Evolutionary conservation across 495 filamentous ascomycete species (phyloP).

Genomic region (Hypoxylon fragiforme): DNA sequence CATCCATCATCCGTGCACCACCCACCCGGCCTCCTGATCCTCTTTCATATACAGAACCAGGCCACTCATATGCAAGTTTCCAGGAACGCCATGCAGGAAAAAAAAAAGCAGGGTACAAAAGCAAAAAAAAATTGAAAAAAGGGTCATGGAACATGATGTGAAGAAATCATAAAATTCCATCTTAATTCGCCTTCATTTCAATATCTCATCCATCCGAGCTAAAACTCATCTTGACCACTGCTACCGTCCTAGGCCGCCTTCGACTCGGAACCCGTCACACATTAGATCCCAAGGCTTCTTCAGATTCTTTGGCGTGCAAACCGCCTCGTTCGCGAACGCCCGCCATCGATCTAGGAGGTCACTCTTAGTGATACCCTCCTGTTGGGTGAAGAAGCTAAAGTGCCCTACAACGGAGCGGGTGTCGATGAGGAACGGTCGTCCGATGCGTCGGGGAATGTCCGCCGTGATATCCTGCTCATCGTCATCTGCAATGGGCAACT

Average conservation of each 20-base stretch:
- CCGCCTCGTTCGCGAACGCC: constrained; percentile 54
- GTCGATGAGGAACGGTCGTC: constrained; percentile 52
- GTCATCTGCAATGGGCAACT: constrained; percentile 38
- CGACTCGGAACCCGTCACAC: constrained; percentile 17
- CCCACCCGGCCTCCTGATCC: not conserved
- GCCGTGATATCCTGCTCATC: constrained; percentile 40
- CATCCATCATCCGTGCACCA: constrained; percentile 4
- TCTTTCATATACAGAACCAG: constrained; percentile 1
- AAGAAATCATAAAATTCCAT: constrained; percentile 5
- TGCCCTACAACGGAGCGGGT: constrained; percentile 57
- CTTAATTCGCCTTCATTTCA: constrained; percentile 2
- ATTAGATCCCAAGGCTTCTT: constrained; percentile 36
- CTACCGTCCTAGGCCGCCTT: constrained; percentile 19
- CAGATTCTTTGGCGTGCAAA: constrained; percentile 30
- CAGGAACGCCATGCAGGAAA: constrained; percentile 31
- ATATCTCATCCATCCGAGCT: not conserved
- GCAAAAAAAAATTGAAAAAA: no score
- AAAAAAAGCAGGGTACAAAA: no score
- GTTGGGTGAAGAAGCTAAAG: constrained; percentile 49
- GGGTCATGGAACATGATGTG: constrained; percentile 16
- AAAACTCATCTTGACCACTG: not conserved
- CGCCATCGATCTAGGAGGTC: constrained; percentile 56
- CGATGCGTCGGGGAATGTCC: constrained; percentile 28
- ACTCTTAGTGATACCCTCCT: constrained; percentile 47
- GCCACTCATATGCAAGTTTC: constrained; percentile 26